Evolutionary conservation across 2,329 filamentous ascomycete species (phyloP).

Genomic region (Amesomyces nigricolor): DNA sequence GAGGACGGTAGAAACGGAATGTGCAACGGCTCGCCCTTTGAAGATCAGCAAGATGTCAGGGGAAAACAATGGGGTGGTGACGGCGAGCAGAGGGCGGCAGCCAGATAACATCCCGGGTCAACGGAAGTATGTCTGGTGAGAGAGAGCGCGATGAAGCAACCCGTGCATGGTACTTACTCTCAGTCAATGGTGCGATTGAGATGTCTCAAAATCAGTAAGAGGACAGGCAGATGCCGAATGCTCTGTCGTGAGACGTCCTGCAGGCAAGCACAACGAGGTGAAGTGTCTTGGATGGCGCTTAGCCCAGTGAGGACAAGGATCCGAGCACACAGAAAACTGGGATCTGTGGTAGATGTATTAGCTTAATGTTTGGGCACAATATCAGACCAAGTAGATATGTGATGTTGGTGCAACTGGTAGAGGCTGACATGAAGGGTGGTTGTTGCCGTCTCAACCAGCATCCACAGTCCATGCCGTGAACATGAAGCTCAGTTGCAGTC

Average conservation of each 20-base stretch:
- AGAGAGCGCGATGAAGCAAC: not conserved
- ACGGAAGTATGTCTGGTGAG: too few relatives aligned
- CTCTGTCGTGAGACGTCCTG: not conserved
- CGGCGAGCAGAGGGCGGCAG: too few relatives aligned
- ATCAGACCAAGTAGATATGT: not conserved
- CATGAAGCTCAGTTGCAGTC: too few relatives aligned
- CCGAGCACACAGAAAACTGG: not conserved
- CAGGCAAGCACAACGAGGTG: not conserved
- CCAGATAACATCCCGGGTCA: too few relatives aligned
- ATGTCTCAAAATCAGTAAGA: not conserved
- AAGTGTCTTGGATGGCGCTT: not conserved
- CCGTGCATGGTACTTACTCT: not conserved
- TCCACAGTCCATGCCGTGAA: too few relatives aligned
- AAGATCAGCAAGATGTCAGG: not conserved
- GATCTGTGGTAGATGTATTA: not conserved
- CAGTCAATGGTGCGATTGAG: not conserved
- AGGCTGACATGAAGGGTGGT: too few relatives aligned
- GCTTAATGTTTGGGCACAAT: not conserved
- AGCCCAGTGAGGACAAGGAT: not conserved
- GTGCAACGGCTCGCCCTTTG: too few relatives aligned
- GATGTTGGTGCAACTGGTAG: too few relatives aligned
- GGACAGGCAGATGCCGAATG: too few relatives aligned
- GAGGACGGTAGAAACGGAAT: not conserved
- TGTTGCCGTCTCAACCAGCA: too few relatives aligned
- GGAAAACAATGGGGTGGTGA: too few relatives aligned